Base-by-base conservation (phyloP, 192 early-diverging fungal species). In the Coemansia pectinata region DNA sequence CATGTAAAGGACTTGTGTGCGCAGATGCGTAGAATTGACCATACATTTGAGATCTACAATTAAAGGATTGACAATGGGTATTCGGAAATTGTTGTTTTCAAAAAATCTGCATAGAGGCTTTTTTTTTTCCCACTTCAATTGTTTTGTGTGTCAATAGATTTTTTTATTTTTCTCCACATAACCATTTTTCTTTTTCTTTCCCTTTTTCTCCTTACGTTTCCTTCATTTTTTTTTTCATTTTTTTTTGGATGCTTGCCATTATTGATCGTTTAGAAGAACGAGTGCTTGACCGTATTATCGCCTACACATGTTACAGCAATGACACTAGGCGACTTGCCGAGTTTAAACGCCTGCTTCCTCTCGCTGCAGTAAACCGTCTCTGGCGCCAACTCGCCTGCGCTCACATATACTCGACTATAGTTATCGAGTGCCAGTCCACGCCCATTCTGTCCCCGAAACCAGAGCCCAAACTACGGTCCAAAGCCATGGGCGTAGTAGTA, bases 371-470 rank as follows among this genome's bases (percentile, higher is more conserved):
- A n/a, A 65, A 66, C 57, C 50, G 44, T 0, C 12, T 41, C 21
- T 77, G 75, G 75, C 75, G 75, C 0, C 65, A 11, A 10, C 65
- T 68, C 14, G 61, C 61, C 11, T 9, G 6, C 15, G 9, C 23
- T 7, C 45, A 71, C 17, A 19, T 72, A n/a, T 29, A 63, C 38
- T 60, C 70, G 39, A 62, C 62, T 29, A 3, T 77, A 12, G 68
- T 77, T 12, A 52, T 71, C 42, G 75, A 77, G 40, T 77, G 50
- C 62, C 70, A 72, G 47, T 8, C 45, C 1, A 1, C 34, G 33
- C 31, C 21, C 5, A 17, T 7, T 17, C 60, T 6, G 47, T 10
- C 9, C 3, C 33, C 14, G 1, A 31, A 58, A 58, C 29, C 55
- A 0, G 55, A 58, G 5, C 29, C 55, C 11, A 58, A 58, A 31